These are phyloP conservation scores for Populus ilicifolia DNA, from an alignment of 345 rosid genomes.

Conservation along the genomic window DNA sequence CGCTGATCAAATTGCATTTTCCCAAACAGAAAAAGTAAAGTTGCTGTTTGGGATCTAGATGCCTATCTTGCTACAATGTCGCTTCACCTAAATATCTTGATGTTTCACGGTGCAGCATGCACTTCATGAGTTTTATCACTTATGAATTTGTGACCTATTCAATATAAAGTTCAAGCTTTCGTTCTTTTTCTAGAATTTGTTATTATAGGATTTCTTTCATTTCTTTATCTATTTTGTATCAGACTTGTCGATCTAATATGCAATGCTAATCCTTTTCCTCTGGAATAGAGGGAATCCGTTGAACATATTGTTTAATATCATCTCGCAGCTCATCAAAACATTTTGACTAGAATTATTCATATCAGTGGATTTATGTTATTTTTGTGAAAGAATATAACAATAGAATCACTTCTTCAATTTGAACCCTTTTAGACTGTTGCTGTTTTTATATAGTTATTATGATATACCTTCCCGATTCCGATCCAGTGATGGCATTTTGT, in stretches of 20 bases:
- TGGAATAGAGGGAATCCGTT: not conserved
- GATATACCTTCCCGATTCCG: too few relatives aligned
- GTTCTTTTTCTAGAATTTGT: not conserved
- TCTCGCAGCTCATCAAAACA: too few relatives aligned
- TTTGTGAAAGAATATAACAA: too few relatives aligned
- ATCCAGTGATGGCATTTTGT: too few relatives aligned
- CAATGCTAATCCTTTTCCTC: not conserved
- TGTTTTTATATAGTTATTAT: too few relatives aligned
- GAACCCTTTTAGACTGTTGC: too few relatives aligned
- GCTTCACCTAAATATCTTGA: not conserved
- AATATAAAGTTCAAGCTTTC: not conserved
- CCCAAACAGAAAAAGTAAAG: conserved; percentile 62
- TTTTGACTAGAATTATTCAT: too few relatives aligned
- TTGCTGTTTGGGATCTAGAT: conserved; percentile 9
- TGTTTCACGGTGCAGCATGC: conserved; percentile 9
- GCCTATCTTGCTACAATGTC: not conserved
- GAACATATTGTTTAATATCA: not conserved
- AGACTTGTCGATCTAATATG: not conserved
- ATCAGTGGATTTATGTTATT: too few relatives aligned
- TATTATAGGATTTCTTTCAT: not conserved
- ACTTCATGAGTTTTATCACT: not conserved
- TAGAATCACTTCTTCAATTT: too few relatives aligned
- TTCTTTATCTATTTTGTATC: not conserved
- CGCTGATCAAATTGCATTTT: conserved; percentile 73
- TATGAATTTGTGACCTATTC: not conserved